A percentile compares a stretch with the other conserved stretches of the same genome.
Conservation (phyloP, 768 basidiomycete genomes). For the Suillus occidentalis region DNA sequence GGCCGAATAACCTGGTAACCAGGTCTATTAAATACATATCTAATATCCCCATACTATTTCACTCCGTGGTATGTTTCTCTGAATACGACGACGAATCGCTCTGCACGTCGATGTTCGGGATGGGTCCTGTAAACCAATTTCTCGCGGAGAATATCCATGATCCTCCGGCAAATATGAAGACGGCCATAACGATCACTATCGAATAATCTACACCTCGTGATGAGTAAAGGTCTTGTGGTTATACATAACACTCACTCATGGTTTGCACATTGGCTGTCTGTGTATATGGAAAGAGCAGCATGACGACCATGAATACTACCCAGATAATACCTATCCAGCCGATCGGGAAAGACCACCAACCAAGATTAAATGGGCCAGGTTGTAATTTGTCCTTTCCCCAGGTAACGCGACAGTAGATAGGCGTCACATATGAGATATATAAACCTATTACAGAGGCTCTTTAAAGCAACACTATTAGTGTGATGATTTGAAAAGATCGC, state of each 20-base stretch:
- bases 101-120: constrained; percentile 27
- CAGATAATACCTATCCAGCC: constrained; percentile 30
- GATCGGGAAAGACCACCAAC: constrained; percentile 30
- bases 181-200: constrained; percentile 30
- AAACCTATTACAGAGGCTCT: constrained; percentile 36
- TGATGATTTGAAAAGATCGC: not conserved
- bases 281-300: constrained; percentile 35
- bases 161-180: constrained; percentile 30
- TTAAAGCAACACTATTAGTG: not conserved
- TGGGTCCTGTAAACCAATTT: constrained; percentile 36
- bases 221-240: not conserved
- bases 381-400: constrained; percentile 31
- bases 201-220: constrained; percentile 17
- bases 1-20: not conserved
- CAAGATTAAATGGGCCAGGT: constrained; percentile 37
- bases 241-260: constrained; percentile 32
- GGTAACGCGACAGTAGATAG: constrained; percentile 37
- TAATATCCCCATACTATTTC: not conserved
- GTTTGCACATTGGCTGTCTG: constrained; percentile 22
- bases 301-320: constrained; percentile 34
- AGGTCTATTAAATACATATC: constrained; percentile 1
- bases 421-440: constrained; percentile 39
- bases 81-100: constrained; percentile 8
- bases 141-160: constrained; percentile 36
- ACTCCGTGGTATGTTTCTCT: constrained; percentile 7